These are phyloP conservation scores for Boletus smithii DNA, from an alignment of 1,284 basidiomycete species.

Conservation along the genomic window DNA sequence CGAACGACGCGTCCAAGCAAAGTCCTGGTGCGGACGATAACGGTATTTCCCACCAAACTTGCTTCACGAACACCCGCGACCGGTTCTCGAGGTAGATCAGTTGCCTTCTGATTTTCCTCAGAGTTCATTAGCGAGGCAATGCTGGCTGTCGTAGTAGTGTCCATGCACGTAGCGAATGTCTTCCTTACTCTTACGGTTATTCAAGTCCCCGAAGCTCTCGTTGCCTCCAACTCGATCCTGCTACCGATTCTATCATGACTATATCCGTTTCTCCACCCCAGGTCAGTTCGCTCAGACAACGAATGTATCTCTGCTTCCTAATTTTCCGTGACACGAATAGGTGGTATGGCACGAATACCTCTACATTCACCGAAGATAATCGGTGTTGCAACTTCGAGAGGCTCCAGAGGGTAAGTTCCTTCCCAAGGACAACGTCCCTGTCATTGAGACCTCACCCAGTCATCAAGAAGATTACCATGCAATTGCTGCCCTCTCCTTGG, in stretches of 20 bases:
- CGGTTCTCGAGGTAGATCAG: slow-evolving; percentile 13
- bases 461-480: slow-evolving; percentile 86
- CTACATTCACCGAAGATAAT: slow-evolving; percentile 59
- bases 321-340: slow-evolving; percentile 26
- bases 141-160: slow-evolving; percentile 23
- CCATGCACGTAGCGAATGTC: slow-evolving; percentile 32
- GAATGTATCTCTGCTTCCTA: neutral
- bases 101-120: slow-evolving; percentile 4
- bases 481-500: slow-evolving; percentile 69
- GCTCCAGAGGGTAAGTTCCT: slow-evolving; percentile 59
- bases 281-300: slow-evolving; percentile 37
- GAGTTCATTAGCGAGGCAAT: slow-evolving; percentile 24
- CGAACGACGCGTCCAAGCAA: too few species aligned
- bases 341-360: slow-evolving; percentile 50
- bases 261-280: slow-evolving; percentile 58
- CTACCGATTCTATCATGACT: slow-evolving; percentile 56
- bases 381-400: slow-evolving; percentile 73
- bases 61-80: slow-evolving; percentile 3
- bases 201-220: slow-evolving; percentile 17
- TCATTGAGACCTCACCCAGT: slow-evolving; percentile 33
- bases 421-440: neutral
- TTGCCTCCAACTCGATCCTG: slow-evolving; percentile 3
- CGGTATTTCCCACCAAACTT: slow-evolving; percentile 23
- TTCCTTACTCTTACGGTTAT: slow-evolving; percentile 20
- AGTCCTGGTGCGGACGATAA: too few species aligned